phyloP scores from a whole-genome alignment of 2,329 filamentous ascomycete genomes.

The Leptographium wingfieldii region DNA sequence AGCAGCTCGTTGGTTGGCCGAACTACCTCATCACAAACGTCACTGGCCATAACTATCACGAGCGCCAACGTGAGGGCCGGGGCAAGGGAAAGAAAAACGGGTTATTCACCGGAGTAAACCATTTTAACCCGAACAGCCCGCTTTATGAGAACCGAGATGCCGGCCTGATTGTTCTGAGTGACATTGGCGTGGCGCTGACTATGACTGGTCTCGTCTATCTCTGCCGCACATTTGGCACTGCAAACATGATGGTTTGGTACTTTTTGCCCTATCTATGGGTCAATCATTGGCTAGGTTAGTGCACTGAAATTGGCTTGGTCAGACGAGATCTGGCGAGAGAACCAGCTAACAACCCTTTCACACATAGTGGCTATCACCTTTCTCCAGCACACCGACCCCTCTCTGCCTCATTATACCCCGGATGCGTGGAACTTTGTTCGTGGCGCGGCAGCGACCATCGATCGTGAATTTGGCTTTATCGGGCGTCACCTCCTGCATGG shows the following conservation, averaged over 20 bases:
- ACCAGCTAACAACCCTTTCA: neutral
- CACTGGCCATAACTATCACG: slow-evolving; percentile 91
- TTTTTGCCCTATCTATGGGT: slow-evolving; percentile 92
- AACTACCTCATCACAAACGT: slow-evolving; percentile 85
- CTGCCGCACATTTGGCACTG: slow-evolving; percentile 66
- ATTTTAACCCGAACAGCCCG: slow-evolving; percentile 81
- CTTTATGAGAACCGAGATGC: slow-evolving; percentile 87
- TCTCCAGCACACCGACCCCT: slow-evolving; percentile 91
- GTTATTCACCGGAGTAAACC: slow-evolving; percentile 70
- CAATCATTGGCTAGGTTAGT: slow-evolving; percentile 96
- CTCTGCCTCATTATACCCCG: slow-evolving; percentile 78
- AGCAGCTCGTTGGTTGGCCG: slow-evolving; percentile 90
- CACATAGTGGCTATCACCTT: slow-evolving; percentile 78
- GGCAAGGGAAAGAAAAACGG: slow-evolving; percentile 89
- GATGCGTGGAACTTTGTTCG: slow-evolving; percentile 85
- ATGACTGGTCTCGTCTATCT: slow-evolving; percentile 51
- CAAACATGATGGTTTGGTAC: slow-evolving; percentile 91
- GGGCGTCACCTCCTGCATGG: slow-evolving; percentile 81
- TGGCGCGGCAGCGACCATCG: slow-evolving; percentile 86
- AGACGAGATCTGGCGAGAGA: neutral
- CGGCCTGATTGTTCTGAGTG: slow-evolving; percentile 73
- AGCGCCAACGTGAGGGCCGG: slow-evolving; percentile 82
- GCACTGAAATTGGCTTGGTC: neutral
- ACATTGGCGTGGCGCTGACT: slow-evolving; percentile 62
- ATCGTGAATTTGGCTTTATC: slow-evolving; percentile 93